A percentile compares a stretch with the other conserved stretches of the same genome.
Evolutionary conservation across 2,329 filamentous ascomycete genomes (phyloP).

Genomic region (Aspergillus clavatus): DNA sequence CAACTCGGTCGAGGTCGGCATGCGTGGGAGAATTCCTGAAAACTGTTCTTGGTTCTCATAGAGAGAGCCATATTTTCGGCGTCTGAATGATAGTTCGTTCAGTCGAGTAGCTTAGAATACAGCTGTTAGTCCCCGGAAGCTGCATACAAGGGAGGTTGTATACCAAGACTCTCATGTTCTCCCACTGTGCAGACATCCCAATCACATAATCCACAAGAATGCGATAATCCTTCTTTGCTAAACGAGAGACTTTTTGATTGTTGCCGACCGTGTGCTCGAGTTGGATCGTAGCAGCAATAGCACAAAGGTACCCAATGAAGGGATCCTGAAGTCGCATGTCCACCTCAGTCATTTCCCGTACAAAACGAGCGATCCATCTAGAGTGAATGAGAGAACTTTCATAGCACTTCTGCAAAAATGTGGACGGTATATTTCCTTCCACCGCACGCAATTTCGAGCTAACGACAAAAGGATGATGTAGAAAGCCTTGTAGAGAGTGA

Average conservation of each 20-base stretch:
- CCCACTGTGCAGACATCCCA: slow-evolving; percentile 17
- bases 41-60: slow-evolving; percentile 24
- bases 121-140: slow-evolving; percentile 1
- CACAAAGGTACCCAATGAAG: slow-evolving; percentile 24
- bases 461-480: slow-evolving; percentile 25
- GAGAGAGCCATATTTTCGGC: slow-evolving; percentile 20
- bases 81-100: slow-evolving; percentile 19
- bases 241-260: slow-evolving; percentile 21
- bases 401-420: slow-evolving; percentile 26
- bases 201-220: slow-evolving; percentile 20
- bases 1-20: slow-evolving; percentile 22
- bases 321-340: slow-evolving; percentile 21
- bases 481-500: slow-evolving; percentile 20
- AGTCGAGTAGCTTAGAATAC: slow-evolving; percentile 14
- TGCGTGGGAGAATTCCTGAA: slow-evolving; percentile 19
- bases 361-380: slow-evolving; percentile 23
- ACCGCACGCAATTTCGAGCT: slow-evolving; percentile 25
- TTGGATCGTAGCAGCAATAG: slow-evolving; percentile 26
- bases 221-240: slow-evolving; percentile 21
- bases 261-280: slow-evolving; percentile 24
- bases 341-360: slow-evolving; percentile 21
- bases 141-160: too few relatives aligned
- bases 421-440: slow-evolving; percentile 20
- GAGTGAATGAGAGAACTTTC: slow-evolving; percentile 26
- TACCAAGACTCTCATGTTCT: slow-evolving; percentile 20